Percentiles rank a stretch among this genome's conserved stretches.
Conservation (phyloP, 768 basidiomycete genomes). For the Ramaria rubella region DNA sequence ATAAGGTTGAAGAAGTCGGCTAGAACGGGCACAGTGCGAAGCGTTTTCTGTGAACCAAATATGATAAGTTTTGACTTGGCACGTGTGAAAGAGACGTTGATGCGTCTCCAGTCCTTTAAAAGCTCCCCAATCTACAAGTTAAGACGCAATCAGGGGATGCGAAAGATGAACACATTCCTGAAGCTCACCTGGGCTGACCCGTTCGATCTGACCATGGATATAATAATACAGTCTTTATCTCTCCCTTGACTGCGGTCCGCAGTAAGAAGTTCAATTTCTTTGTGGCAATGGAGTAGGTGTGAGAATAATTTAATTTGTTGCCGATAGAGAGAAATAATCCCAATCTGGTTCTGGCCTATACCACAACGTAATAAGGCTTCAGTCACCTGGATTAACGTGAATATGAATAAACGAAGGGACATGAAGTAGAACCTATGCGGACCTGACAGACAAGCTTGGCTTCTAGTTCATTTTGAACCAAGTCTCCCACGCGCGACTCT, state of each 20-base stretch:
- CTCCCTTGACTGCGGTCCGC: conserved; percentile 92
- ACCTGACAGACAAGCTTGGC: conserved; percentile 41
- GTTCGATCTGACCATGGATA: conserved; percentile 90
- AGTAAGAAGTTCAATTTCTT: conserved; percentile 76
- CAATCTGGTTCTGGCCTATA: conserved; percentile 64
- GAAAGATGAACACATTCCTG: neutral
- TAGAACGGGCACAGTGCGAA: conserved; percentile 55
- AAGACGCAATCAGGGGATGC: neutral
- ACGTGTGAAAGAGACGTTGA: conserved; percentile 96
- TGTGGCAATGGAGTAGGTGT: conserved; percentile 48
- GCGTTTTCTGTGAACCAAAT: conserved; percentile 78
- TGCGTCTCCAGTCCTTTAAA: conserved; percentile 89
- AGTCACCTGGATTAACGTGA: conserved; percentile 53
- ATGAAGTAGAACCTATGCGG: conserved; percentile 6
- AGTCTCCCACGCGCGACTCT: conserved; percentile 79
- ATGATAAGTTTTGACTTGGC: conserved; percentile 87
- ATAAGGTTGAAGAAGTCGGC: conserved; percentile 73
- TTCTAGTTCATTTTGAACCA: conserved; percentile 86
- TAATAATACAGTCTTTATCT: conserved; percentile 92
- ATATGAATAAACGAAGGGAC: neutral
- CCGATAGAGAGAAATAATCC: conserved; percentile 85
- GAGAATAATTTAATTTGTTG: conserved; percentile 91
- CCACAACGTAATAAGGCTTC: conserved; percentile 62
- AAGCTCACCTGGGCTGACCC: conserved; percentile 59
- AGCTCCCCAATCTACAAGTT: conserved; percentile 75